phyloP scores from a whole-genome alignment of 495 filamentous ascomycete species.

The Mycothermus thermophilus region DNA sequence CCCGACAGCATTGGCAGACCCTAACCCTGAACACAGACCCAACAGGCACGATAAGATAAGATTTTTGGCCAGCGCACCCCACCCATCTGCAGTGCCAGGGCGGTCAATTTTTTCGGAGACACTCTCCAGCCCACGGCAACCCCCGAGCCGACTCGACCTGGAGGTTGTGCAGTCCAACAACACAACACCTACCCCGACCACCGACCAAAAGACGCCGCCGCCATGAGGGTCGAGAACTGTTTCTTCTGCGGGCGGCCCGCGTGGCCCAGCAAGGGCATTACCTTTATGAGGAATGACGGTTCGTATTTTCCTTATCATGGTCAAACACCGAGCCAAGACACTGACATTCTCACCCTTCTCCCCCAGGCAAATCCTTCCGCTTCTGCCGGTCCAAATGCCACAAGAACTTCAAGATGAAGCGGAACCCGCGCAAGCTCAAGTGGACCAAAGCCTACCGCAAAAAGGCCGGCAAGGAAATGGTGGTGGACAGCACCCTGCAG shows the following conservation, averaged over 20 bases:
- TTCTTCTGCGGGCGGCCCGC: conserved; percentile 76
- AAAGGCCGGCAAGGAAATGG: conserved; percentile 76
- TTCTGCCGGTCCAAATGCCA: conserved; percentile 86
- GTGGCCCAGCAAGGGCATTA: conserved; percentile 85
- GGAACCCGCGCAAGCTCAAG: conserved; percentile 62
- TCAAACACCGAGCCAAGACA: background rate
- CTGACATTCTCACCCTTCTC: conserved; percentile 1
- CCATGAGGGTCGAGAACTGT: conserved; percentile 60
- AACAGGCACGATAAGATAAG: background rate
- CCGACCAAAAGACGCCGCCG: conserved; percentile 3
- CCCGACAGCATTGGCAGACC: no score
- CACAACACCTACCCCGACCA: conserved; percentile 8
- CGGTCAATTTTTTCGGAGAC: conserved; percentile 12
- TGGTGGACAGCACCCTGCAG: conserved; percentile 82
- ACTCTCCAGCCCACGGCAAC: conserved; percentile 1
- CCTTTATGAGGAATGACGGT: conserved; percentile 56
- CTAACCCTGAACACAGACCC: no score
- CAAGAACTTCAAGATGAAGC: conserved; percentile 99
- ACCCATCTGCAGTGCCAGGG: conserved; percentile 5
- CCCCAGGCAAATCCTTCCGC: conserved; percentile 47
- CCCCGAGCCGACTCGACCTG: no score
- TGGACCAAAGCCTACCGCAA: conserved; percentile 80
- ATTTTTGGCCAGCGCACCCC: background rate
- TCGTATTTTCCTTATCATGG: conserved; percentile 20
- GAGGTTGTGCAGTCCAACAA: conserved; percentile 4